Evolutionary conservation across 352 stramenopile species (phyloP).

Genomic region (Globisporangium canariense): DNA sequence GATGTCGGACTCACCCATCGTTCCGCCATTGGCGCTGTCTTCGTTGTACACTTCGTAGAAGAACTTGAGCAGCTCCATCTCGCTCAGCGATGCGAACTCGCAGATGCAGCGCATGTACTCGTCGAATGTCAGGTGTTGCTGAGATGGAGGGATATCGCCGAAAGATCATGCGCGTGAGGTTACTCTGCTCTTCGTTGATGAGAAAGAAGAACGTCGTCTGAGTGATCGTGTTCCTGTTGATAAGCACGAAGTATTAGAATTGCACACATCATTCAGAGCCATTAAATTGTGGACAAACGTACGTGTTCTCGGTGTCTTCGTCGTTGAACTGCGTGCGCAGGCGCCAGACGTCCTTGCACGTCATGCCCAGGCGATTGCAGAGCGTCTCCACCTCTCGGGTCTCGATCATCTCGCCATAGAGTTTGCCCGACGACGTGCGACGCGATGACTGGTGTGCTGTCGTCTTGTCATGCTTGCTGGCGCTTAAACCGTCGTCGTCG

Average conservation of each 20-base stretch:
- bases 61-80: conserved; percentile 51
- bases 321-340: conserved; percentile 38
- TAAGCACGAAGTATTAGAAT: too few relatives aligned
- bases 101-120: conserved; percentile 47
- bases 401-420: conserved; percentile 27
- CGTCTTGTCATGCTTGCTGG: background rate
- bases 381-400: conserved; percentile 25
- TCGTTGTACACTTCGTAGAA: conserved; percentile 51
- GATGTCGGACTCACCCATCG: conserved; percentile 37
- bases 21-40: conserved; percentile 12
- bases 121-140: conserved; percentile 47
- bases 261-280: background rate
- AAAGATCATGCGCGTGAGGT: conserved; percentile 42
- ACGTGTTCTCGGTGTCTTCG: conserved; percentile 36
- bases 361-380: conserved; percentile 35
- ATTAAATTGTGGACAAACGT: conserved; percentile 3
- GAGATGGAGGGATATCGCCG: conserved; percentile 21
- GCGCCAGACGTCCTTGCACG: conserved; percentile 24
- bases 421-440: background rate
- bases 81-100: conserved; percentile 43
- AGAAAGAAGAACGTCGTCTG: conserved; percentile 51
- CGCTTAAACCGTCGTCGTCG: background rate
- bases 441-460: background rate
- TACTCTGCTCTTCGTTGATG: conserved; percentile 44
- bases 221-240: conserved; percentile 32